Conservation (phyloP, 208 protist species). For the Wallacemonas sp. region DNA sequence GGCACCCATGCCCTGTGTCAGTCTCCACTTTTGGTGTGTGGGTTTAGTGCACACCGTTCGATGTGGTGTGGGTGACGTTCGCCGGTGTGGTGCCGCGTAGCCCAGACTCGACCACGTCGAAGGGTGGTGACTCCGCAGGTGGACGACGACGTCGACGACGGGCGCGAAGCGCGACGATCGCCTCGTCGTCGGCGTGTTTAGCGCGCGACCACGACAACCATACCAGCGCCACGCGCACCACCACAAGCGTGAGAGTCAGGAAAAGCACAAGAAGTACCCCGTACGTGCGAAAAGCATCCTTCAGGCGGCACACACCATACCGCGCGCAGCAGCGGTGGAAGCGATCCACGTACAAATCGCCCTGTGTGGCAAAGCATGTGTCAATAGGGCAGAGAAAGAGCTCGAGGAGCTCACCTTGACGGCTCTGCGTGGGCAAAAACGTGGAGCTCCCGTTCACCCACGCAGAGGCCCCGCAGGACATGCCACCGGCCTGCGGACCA, state of each 20-base stretch:
- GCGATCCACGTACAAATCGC: conserved; percentile 3
- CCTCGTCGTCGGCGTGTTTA: conserved; percentile 33
- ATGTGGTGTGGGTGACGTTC: too few relatives aligned
- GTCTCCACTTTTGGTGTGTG: too few relatives aligned
- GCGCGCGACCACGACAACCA: conserved; percentile 33
- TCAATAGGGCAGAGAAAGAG: conserved; percentile 28
- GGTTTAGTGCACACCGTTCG: too few relatives aligned
- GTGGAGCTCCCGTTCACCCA: conserved; percentile 35
- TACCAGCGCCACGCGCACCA: conserved; percentile 36
- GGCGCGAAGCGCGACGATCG: conserved; percentile 20
- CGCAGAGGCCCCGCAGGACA: not conserved
- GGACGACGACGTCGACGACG: not conserved
- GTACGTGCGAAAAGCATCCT: conserved; percentile 51
- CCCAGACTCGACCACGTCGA: too few relatives aligned
- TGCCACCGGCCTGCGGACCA: not conserved
- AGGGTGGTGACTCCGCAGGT: too few relatives aligned
- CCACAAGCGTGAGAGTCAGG: conserved; percentile 30
- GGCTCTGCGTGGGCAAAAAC: conserved; percentile 38
- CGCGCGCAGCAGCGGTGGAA: conserved; percentile 44
- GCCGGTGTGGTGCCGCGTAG: too few relatives aligned
- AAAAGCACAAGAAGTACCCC: conserved; percentile 42
- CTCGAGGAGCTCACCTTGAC: conserved; percentile 38
- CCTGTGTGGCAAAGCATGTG: conserved; percentile 29
- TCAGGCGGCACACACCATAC: conserved; percentile 56
- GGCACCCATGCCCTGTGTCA: too few relatives aligned